A percentile compares a stretch with the other conserved stretches of the same genome.
These are phyloP conservation scores for Spathaspora sp. DNA, from an alignment of 1,139 yeast species.

Conservation along the genomic window DNA sequence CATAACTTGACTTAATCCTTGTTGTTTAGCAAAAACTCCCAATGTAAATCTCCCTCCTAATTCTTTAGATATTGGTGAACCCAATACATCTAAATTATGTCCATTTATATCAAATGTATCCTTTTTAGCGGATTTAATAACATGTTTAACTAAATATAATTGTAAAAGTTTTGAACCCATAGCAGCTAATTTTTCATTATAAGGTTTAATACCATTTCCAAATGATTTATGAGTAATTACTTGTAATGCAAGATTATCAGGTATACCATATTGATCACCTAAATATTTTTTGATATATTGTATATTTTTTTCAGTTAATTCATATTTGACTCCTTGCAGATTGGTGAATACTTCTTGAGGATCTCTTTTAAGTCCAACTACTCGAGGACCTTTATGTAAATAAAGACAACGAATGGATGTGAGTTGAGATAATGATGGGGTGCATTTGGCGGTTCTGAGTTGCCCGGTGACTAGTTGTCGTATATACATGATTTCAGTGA, in stretches of 20 bases:
- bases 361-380: constrained; percentile 73
- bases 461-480: constrained; percentile 14
- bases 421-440: neutral
- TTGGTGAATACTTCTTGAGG: constrained; percentile 64
- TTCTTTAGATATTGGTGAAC: constrained; percentile 52
- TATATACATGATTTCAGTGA: constrained; percentile 13
- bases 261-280: constrained; percentile 39
- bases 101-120: constrained; percentile 46
- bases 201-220: constrained; percentile 87
- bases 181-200: constrained; percentile 78
- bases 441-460: neutral
- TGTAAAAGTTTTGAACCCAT: constrained; percentile 77
- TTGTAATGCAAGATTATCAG: constrained; percentile 65
- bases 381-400: constrained; percentile 60
- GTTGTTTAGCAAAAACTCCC: constrained; percentile 52
- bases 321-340: constrained; percentile 62
- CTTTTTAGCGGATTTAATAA: constrained; percentile 26
- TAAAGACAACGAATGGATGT: constrained; percentile 20
- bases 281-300: constrained; percentile 49
- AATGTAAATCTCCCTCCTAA: constrained; percentile 50
- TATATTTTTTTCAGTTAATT: constrained; percentile 49
- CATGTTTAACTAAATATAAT: constrained; percentile 52
- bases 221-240: constrained; percentile 89
- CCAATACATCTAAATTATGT: constrained; percentile 63
- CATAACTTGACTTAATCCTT: constrained; percentile 52